A percentile compares a stretch with the other conserved stretches of the same genome.
These are phyloP conservation scores for Aspergillus baeticus DNA, from an alignment of 495 filamentous ascomycete genomes.

Conservation along the genomic window DNA sequence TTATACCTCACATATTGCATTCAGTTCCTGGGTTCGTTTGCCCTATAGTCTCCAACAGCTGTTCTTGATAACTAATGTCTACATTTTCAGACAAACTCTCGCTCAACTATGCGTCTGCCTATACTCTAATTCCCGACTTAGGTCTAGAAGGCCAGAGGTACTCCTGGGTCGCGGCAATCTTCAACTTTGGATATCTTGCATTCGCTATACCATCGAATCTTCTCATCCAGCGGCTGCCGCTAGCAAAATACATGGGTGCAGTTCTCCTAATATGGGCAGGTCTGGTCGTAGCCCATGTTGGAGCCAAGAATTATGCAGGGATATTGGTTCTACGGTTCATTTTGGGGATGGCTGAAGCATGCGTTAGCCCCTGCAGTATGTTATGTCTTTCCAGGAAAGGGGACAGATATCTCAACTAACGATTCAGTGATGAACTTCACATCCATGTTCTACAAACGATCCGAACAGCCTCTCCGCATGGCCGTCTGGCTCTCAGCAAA, in stretches of 20 bases:
- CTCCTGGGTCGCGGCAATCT: constrained; percentile 51
- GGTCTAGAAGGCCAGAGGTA: constrained; percentile 54
- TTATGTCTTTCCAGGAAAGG: background rate
- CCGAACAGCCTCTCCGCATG: constrained; percentile 62
- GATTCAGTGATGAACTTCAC: constrained; percentile 51
- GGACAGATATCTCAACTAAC: background rate
- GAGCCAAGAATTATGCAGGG: constrained; percentile 54
- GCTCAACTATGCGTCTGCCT: constrained; percentile 44
- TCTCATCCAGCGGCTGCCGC: constrained; percentile 53
- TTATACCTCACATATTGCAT: constrained; percentile 39
- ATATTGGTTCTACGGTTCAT: constrained; percentile 60
- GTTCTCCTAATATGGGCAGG: constrained; percentile 61
- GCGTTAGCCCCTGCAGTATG: constrained; percentile 47
- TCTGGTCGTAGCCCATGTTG: constrained; percentile 54
- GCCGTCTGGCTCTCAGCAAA: constrained; percentile 66
- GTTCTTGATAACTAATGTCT: background rate
- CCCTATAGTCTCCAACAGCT: background rate
- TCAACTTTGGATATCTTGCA: constrained; percentile 51
- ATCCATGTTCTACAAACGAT: constrained; percentile 67
- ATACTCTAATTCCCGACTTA: constrained; percentile 36
- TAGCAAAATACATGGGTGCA: constrained; percentile 58
- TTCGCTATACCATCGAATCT: constrained; percentile 37
- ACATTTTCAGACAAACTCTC: constrained; percentile 28
- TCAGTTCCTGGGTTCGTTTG: constrained; percentile 32
- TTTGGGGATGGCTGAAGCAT: constrained; percentile 65